Conservation (phyloP, 306 rosid genomes). For the Glycine tomentella region DNA sequence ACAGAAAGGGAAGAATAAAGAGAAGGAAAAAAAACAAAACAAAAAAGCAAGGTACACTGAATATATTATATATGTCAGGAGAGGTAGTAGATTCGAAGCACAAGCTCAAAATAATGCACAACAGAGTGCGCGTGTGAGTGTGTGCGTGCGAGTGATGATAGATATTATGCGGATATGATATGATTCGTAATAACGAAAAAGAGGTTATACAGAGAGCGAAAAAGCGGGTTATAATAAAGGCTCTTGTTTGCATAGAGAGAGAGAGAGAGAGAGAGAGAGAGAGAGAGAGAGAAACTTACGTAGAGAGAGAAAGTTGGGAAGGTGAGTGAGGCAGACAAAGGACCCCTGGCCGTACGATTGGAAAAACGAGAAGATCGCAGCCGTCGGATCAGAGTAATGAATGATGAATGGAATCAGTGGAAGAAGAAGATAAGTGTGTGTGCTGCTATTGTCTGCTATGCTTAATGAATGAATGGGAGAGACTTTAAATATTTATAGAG, state of each 20-base stretch:
- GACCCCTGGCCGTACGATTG: slow-evolving; percentile 72
- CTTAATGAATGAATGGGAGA: slow-evolving; percentile 22
- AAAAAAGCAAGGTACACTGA: slow-evolving; percentile 48
- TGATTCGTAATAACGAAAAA: slow-evolving; percentile 44
- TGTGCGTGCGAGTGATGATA: slow-evolving; percentile 42
- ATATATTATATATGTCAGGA: slow-evolving; percentile 22
- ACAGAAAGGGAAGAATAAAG: neutral
- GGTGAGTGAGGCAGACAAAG: slow-evolving; percentile 53
- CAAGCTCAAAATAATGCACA: slow-evolving; percentile 32
- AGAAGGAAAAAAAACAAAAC: neutral
- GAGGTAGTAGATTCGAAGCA: slow-evolving; percentile 45
- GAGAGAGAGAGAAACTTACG: slow-evolving; percentile 66
- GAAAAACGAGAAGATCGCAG: slow-evolving; percentile 67
- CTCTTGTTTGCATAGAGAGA: neutral
- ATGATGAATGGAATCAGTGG: slow-evolving; percentile 51
- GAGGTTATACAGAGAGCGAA: slow-evolving; percentile 29
- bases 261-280: too few relatives aligned
- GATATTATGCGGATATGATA: slow-evolving; percentile 29
- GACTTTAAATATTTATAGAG: slow-evolving; percentile 31
- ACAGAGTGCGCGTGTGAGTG: neutral
- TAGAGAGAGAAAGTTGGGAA: slow-evolving; percentile 50
- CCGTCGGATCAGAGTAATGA: slow-evolving; percentile 77
- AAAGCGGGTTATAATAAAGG: slow-evolving; percentile 52
- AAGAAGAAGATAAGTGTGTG: slow-evolving; percentile 45
- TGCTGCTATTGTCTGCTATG: neutral